Evolutionary conservation across 352 stramenopile species (phyloP), one percentile per base, ranked within the genome.

Genomic region (Halophytophthora polymorphica): DNA sequence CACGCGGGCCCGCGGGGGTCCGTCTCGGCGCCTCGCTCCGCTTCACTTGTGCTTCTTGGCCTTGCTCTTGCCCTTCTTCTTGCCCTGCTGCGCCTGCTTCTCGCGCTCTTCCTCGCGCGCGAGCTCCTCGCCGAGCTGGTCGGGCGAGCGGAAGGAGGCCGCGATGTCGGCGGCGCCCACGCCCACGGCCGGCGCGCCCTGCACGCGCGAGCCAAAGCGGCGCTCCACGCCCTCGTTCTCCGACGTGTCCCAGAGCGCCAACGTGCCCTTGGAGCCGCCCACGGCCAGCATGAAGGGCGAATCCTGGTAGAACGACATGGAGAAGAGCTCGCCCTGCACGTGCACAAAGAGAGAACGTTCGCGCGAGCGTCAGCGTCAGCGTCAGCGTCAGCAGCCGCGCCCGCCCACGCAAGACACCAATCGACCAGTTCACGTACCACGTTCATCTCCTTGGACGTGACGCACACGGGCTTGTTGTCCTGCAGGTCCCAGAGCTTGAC

Each of bases 401-500:
- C n/a, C n/a, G n/a, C n/a, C n/a, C n/a, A n/a, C n/a, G n/a, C n/a
- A n/a, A n/a, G n/a, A n/a, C n/a, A n/a, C n/a, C n/a, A n/a, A n/a
- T n/a, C n/a, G n/a, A n/a, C n/a, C n/a, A n/a, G n/a, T n/a, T n/a
- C n/a, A 87, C 77, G 64, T 84, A 91, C 80, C 63, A 97, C 84
- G 50, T 93, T 93, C 86, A 98, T 96, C 40, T 90, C 81, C 69
- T 97, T 97, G 13, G 86, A 92, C 2, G 77, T 90, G 53, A 97
- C 77, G 57, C 78, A 95, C 44, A 79, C 56, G 3, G 89, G 83
- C 17, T 58, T 60, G 42, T 83, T 83, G 37, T 84, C 71, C 53
- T 81, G 70, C 15, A 95, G 60, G 57, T 99, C 95, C 97, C 97
- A 99, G 38, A 99, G 73, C 59, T 97, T 97, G 42, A 99, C 96